Evolutionary conservation across 805 yeast genomes (phyloP), one percentile per base, ranked within the genome.

Genomic region (Zygosaccharomyces kombuchaensis): DNA sequence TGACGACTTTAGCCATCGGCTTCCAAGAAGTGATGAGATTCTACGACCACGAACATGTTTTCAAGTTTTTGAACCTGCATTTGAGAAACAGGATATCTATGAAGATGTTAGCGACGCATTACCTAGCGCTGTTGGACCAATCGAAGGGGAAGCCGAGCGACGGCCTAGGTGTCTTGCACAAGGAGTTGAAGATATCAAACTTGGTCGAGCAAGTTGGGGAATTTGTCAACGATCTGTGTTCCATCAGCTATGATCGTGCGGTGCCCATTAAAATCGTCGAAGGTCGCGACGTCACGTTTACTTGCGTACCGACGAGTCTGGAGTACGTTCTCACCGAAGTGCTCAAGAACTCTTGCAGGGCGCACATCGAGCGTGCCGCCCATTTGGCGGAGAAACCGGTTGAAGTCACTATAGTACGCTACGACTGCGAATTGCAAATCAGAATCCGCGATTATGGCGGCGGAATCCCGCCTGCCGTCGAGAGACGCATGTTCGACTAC

Each of bases 291-390:
- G 70, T 86, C 12, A 67, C 69, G 19, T 80, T 90, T 60, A 91
- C 96, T 0, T 91, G 88, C 63, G 84, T 91, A 36, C 87, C 93
- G 16, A 82, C 83, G 36, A 96, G 90, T 61, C 65, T 93, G 43
- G 96, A 91, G 61, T 91, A 93, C 60, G 80, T 91, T 40, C 71
- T 89, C 46, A 87, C 87, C 17, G 99, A 91, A 67, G 68, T 91
- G 16, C 73, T 91, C 55, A 91, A 91, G 66, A 91, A 91, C 65
- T 78, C 96, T 5, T 81, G 84, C 51, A 70, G 96, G 44, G 96
- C 99, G 0, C 89, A 86, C 44, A 83, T 91, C 43, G 98, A 91
- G 62, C 78, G 78, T 9, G 55, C 50, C 6, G 48, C 51, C 22
- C 64, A 54, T 19, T 40, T 48, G 9, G 50, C 54, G 2, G 59